Evolutionary conservation across 306 rosid species (phyloP), one percentile per base, ranked within the genome.

Genomic region (Dicorynia guianensis): DNA sequence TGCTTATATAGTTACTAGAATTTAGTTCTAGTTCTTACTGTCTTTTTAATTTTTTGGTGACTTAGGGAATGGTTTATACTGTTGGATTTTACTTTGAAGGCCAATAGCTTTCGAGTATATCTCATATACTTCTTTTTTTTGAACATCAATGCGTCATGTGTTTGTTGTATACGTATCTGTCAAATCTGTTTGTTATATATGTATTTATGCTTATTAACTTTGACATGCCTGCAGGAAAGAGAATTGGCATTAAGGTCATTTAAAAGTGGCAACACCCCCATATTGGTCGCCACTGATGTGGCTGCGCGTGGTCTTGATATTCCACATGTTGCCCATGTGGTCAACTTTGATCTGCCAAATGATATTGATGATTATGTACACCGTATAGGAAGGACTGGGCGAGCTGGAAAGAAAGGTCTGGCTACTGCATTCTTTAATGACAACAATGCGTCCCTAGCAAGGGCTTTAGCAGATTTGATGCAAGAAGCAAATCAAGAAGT

Each of bases 341-440:
- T 91, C 53, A 91, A 91, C 82, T 91, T 91, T 60, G 97, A 91
- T 85, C 90, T 91, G 35, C 97, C 97, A 7, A 91, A 91, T 69
- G 97, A 91, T 80, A 91, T 91, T 73, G 97, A 91, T 76, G 97
- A 91, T 79, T 91, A 91, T 73, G 97, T 91, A 19, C 97, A 91
- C 54, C 93, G 97, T 6, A 91, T 89, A 67, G 97, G 97, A 67
- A 87, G 97, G 33, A 91, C 97, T 40, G 97, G 97, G 17, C 84
- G 97, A 82, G 97, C 97, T 57, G 97, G 97, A 42, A 91, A 91
- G 78, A 69, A 86, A 44, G 97, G 97, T 38, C 79, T 91, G 47
- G 97, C 97, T 5, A 91, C 97, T 61, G 97, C 93, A 25, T 91
- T 91, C 74, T 91, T 91, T 67, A 91, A 89, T 47, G 97, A 91